Evolutionary conservation across 179 eudicot species (phyloP).

Genomic region (Monotropa hypopitys): DNA sequence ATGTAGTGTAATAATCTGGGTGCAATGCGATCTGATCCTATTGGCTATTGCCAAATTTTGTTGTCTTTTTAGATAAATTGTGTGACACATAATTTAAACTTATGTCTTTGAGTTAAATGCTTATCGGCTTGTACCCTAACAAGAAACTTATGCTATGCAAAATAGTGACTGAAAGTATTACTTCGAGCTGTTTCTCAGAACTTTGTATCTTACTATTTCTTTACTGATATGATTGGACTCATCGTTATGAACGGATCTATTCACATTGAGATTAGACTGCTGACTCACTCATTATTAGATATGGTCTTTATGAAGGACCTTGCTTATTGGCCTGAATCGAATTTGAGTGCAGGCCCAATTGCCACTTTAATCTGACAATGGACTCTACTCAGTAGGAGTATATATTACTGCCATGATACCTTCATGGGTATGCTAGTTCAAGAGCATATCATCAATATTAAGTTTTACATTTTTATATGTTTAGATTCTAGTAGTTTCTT

Average conservation of each 20-base stretch:
- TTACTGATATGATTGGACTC: not conserved
- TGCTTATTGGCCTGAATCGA: not conserved
- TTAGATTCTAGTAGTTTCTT: not conserved
- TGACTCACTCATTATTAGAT: not conserved
- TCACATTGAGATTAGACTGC: not conserved
- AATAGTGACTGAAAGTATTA: not conserved
- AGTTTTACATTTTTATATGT: not conserved
- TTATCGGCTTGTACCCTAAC: not conserved
- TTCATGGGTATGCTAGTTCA: not conserved
- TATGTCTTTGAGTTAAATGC: not conserved
- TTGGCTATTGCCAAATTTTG: not conserved
- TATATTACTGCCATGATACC: not conserved
- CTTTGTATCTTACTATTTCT: not conserved
- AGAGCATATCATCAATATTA: not conserved
- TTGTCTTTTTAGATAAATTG: not conserved
- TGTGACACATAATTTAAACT: not conserved
- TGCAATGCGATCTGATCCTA: not conserved
- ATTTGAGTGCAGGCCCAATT: not conserved
- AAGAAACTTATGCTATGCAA: not conserved
- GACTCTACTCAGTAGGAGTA: not conserved
- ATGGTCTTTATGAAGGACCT: not conserved
- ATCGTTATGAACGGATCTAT: not conserved
- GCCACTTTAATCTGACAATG: not conserved
- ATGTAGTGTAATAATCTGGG: not conserved
- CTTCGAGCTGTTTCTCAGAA: not conserved